These are phyloP conservation scores for Colletotrichum horii DNA, from an alignment of 2,329 filamentous ascomycete genomes.

Conservation along the genomic window DNA sequence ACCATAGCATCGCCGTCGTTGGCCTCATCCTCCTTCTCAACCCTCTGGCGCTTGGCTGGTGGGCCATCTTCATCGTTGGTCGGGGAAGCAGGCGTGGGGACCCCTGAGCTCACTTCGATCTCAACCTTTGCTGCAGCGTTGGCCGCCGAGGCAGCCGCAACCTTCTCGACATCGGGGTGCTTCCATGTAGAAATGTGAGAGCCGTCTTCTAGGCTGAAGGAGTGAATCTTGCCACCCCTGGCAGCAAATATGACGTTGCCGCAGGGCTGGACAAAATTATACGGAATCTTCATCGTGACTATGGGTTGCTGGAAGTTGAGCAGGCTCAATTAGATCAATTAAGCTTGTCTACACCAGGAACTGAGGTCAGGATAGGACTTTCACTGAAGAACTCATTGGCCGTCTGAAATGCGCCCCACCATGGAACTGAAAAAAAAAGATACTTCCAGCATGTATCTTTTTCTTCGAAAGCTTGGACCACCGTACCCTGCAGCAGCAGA, in stretches of 20 bases:
- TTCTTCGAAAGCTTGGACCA: slow-evolving; percentile 8
- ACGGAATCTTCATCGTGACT: slow-evolving; percentile 58
- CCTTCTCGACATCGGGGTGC: slow-evolving; percentile 46
- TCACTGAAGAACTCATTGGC: slow-evolving; percentile 3
- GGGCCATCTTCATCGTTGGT: slow-evolving; percentile 31
- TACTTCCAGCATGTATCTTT: slow-evolving; percentile 38
- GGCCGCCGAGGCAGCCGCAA: slow-evolving; percentile 25
- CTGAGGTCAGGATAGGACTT: slow-evolving; percentile 5
- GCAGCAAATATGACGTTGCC: slow-evolving; percentile 73
- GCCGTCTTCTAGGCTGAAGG: slow-evolving; percentile 65
- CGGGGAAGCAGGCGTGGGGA: neutral
- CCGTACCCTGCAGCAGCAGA: neutral
- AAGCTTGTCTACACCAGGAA: neutral
- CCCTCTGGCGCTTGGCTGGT: slow-evolving; percentile 48
- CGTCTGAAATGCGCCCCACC: neutral
- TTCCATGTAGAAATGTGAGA: slow-evolving; percentile 67
- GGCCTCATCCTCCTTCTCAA: slow-evolving; percentile 36
- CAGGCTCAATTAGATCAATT: neutral
- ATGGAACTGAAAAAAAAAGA: slow-evolving; percentile 34
- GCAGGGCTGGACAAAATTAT: slow-evolving; percentile 64
- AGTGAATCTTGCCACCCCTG: slow-evolving; percentile 73
- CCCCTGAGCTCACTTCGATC: slow-evolving; percentile 28
- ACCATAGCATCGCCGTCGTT: slow-evolving; percentile 24
- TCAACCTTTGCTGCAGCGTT: slow-evolving; percentile 28
- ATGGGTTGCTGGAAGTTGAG: neutral